Conservation (phyloP, 352 stramenopile genomes). For the Phytophthora macrochlamydospora region DNA sequence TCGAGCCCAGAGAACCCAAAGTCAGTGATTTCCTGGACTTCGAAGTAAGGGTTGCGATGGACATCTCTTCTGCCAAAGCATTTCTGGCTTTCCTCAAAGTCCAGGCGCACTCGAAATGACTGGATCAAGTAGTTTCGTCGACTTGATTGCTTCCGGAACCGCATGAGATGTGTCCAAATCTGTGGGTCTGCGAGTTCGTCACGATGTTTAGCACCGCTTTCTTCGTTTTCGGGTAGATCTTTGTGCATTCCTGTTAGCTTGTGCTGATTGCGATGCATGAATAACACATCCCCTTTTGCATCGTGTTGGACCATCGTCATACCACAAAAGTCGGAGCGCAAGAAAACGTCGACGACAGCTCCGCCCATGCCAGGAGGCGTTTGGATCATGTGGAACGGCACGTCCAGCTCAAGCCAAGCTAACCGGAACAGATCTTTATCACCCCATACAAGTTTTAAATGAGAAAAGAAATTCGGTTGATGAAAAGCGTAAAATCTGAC, state of each 20-base stretch:
- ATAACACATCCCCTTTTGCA: conserved; percentile 37
- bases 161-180: conserved; percentile 71
- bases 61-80: conserved; percentile 50
- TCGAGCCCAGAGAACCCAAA: conserved; percentile 32
- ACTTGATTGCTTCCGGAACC: conserved; percentile 40
- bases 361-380: conserved; percentile 47
- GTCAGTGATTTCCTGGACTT: conserved; percentile 31
- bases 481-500: conserved; percentile 42
- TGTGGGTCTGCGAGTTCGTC: conserved; percentile 30
- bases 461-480: conserved; percentile 33
- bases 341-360: conserved; percentile 17
- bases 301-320: conserved; percentile 47
- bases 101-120: conserved; percentile 32
- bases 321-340: conserved; percentile 51
- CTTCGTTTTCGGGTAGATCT: conserved; percentile 1
- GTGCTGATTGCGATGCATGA: conserved; percentile 54
- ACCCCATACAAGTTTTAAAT: conserved; percentile 34
- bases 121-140: conserved; percentile 45
- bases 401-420: conserved; percentile 52
- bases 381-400: conserved; percentile 59
- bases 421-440: conserved; percentile 59
- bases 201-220: conserved; percentile 3
- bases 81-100: conserved; percentile 45
- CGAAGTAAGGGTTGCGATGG: conserved; percentile 38
- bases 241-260: conserved; percentile 39